Base-by-base conservation (phyloP, 2,329 filamentous ascomycete genomes). In the Rutstroemia sp. region DNA sequence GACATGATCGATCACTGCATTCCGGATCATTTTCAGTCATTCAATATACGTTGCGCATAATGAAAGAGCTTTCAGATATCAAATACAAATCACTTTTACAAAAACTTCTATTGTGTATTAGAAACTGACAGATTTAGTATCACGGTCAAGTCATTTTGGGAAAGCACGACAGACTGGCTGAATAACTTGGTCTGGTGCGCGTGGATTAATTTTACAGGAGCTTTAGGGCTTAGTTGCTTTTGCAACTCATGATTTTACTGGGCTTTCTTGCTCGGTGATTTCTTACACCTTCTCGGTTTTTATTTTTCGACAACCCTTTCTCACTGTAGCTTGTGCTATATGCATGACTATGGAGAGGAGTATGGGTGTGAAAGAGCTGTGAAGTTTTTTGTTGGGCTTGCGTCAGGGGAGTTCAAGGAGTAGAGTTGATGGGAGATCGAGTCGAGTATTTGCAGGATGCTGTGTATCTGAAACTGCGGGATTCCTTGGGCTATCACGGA, bases 261-360 rank as follows among this genome's bases (percentile, higher is more conserved):
- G 27, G 52, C 49, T 46, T 60, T 55, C 58, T 64, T 65, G 63
- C 60, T 61, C 65, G 63, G 37, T 49, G 23, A 59, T 62, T 63
- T 66, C 70, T 78, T 79, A 79, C 76, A 78, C 80, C 78, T 77
- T 76, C 78, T 72, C 74, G 72, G 64, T 55, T 14, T 14, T 21
- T n/a, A 19, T 7, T 30, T 16, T 9, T 37, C 46, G 52, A 44
- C 46, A 55, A 55, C 52, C 46, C 52, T 55, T 55, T 55, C 52
- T 55, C 52, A 55, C 46, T 50, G 3, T 50, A 38, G 39, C 23
- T 70, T 68, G 64, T 70, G 74, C 76, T 73, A 72, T 58, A 70
- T 56, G 77, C 69, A 70, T 68, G 71, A 76, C 65, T 73, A 77
- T 63, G 73, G 78, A 75, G 79, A 79, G 79, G 76, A 69, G 8